Conservation (phyloP, 2,329 filamentous ascomycete genomes). For the Fusarium sp. region DNA sequence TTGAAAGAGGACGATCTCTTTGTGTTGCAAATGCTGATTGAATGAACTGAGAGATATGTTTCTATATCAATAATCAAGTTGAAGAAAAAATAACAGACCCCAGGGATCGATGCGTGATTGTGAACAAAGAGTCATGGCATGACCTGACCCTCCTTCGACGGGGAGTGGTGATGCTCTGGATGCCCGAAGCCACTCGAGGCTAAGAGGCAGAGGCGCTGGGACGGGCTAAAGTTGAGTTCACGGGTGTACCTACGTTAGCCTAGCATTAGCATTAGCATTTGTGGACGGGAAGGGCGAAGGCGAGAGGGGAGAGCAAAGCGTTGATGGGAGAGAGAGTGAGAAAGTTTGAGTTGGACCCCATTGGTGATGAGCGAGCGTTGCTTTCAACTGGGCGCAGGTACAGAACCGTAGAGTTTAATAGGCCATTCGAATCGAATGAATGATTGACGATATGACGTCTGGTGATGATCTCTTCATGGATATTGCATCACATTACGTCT, state of each 20-base stretch:
- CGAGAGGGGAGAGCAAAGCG: neutral
- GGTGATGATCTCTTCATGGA: constrained; percentile 1
- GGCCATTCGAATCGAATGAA: neutral
- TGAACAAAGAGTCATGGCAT: constrained; percentile 5
- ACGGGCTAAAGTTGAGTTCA: constrained; percentile 33
- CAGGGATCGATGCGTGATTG: neutral
- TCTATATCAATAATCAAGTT: neutral
- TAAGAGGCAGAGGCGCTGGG: constrained; percentile 21
- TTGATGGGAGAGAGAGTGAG: neutral
- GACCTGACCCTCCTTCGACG: neutral
- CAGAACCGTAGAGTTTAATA: constrained; percentile 9
- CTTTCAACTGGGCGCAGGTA: neutral
- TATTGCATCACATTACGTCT: constrained; percentile 13
- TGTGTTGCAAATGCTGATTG: constrained; percentile 15
- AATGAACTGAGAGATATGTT: neutral
- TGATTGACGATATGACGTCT: constrained; percentile 19
- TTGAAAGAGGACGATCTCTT: constrained; percentile 22
- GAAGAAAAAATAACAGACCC: neutral
- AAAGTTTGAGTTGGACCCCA: constrained; percentile 26
- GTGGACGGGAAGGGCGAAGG: constrained; percentile 18
- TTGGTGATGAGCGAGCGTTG: constrained; percentile 22
- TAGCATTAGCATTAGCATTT: constrained; percentile 15
- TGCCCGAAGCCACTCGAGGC: constrained; percentile 32
- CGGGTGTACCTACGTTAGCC: constrained; percentile 40
- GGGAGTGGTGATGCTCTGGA: constrained; percentile 29